Evolutionary conservation across 2,329 filamentous ascomycete species (phyloP).

Genomic region (Paraphoma chrysanthemicola): DNA sequence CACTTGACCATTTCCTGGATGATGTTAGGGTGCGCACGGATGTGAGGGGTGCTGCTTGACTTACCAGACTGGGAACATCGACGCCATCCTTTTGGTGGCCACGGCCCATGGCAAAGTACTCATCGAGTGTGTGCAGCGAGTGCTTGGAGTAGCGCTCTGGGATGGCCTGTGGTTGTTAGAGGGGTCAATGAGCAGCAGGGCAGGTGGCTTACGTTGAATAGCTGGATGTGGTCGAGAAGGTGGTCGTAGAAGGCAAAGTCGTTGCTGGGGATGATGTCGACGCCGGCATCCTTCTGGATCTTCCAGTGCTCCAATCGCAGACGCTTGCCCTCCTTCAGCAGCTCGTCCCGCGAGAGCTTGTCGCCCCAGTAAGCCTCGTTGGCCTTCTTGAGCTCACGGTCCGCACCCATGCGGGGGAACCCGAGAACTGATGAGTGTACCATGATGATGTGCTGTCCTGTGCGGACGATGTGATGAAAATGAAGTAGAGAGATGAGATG

Average conservation of each 20-base stretch:
- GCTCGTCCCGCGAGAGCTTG: constrained; percentile 90
- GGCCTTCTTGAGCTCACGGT: constrained; percentile 99
- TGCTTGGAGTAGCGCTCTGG: constrained; percentile 94
- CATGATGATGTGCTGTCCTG: constrained; percentile 45
- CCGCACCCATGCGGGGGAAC: constrained; percentile 98
- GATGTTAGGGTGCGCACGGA: constrained; percentile 27
- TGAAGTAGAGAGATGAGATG: constrained; percentile 9
- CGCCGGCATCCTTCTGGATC: constrained; percentile 98
- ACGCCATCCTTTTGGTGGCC: constrained; percentile 94
- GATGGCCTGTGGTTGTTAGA: constrained; percentile 68
- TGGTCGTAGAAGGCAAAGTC: constrained; percentile 99
- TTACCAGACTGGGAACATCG: constrained; percentile 83
- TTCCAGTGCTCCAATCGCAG: constrained; percentile 98
- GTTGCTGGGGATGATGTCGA: constrained; percentile 98
- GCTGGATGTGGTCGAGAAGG: constrained; percentile 96
- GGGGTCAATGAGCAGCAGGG: not conserved
- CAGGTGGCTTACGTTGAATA: constrained; percentile 79
- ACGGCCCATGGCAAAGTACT: constrained; percentile 99
- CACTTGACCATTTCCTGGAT: constrained; percentile 97
- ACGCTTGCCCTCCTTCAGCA: constrained; percentile 94
- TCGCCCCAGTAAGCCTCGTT: constrained; percentile 97
- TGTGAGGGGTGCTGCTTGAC: constrained; percentile 19
- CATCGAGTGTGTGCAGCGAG: constrained; percentile 85
- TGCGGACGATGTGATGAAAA: constrained; percentile 11
- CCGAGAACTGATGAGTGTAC: constrained; percentile 79